Evolutionary conservation across 208 protist species (phyloP).

Genomic region (Baffinella frigidus): DNA sequence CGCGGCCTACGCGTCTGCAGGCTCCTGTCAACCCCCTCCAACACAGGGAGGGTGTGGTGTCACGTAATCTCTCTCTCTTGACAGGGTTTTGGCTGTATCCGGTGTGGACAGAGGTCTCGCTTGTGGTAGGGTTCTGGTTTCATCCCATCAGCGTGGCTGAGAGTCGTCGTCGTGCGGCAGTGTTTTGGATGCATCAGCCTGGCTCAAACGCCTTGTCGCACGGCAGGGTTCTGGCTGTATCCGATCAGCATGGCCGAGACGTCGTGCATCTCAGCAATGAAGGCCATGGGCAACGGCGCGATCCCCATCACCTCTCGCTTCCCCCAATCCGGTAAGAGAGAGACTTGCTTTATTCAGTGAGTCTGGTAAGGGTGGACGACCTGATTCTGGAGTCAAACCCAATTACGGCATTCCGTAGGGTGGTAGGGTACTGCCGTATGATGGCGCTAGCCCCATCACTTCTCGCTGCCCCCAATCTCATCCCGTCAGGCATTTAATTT

Average conservation of each 20-base stretch:
- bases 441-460: neutral
- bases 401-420: neutral
- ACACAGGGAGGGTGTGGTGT: too few relatives aligned
- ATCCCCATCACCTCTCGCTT: slow-evolving; percentile 32
- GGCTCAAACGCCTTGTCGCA: too few relatives aligned
- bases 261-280: slow-evolving; percentile 21
- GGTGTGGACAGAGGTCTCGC: too few relatives aligned
- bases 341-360: neutral
- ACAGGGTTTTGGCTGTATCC: too few relatives aligned
- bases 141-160: too few relatives aligned
- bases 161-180: too few relatives aligned
- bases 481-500: neutral
- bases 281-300: slow-evolving; percentile 47
- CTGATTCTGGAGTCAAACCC: neutral
- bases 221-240: slow-evolving; percentile 41
- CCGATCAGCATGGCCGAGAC: slow-evolving; percentile 46
- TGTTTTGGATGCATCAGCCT: too few relatives aligned
- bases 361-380: neutral
- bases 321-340: neutral
- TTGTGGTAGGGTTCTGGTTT: too few relatives aligned
- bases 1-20: too few relatives aligned
- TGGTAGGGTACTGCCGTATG: neutral
- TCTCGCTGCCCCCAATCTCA: neutral
- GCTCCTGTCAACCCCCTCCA: too few relatives aligned
- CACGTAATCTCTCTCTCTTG: too few relatives aligned